These are phyloP conservation scores for Akanthomyces lecanii DNA, from an alignment of 2,329 filamentous ascomycete species.

Conservation along the genomic window DNA sequence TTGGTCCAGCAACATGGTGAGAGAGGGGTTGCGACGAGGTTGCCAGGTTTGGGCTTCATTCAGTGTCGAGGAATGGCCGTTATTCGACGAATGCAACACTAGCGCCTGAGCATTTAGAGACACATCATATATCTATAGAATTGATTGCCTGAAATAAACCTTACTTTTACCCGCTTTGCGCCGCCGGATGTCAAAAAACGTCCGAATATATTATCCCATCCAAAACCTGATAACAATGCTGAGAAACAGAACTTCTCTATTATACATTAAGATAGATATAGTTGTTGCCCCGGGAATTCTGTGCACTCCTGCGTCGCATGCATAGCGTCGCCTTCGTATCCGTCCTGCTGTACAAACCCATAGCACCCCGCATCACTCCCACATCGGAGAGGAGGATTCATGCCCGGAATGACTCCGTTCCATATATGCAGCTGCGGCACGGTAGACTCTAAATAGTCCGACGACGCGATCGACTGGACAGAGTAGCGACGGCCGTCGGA, in stretches of 20 bases:
- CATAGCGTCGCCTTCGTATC: neutral
- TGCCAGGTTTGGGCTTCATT: neutral
- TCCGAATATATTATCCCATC: neutral
- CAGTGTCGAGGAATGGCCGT: neutral
- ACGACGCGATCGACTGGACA: neutral
- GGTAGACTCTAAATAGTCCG: neutral
- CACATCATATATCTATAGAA: neutral
- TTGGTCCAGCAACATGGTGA: constrained; percentile 57
- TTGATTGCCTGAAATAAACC: neutral
- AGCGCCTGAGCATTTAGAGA: too few relatives aligned
- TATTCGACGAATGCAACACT: neutral
- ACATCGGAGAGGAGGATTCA: neutral
- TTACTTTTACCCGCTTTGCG: neutral
- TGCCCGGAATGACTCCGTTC: neutral
- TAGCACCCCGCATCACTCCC: neutral
- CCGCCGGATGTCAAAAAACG: too few relatives aligned
- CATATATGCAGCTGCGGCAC: neutral
- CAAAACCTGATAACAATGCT: neutral
- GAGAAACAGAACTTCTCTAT: neutral
- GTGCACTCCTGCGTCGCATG: neutral
- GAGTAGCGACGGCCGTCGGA: constrained; percentile 3
- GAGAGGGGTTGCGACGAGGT: too few relatives aligned
- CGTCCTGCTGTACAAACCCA: neutral
- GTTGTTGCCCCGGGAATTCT: neutral
- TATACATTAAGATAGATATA: constrained; percentile 11